Base-by-base conservation (phyloP, 345 rosid genomes). In the Acer negundo region DNA sequence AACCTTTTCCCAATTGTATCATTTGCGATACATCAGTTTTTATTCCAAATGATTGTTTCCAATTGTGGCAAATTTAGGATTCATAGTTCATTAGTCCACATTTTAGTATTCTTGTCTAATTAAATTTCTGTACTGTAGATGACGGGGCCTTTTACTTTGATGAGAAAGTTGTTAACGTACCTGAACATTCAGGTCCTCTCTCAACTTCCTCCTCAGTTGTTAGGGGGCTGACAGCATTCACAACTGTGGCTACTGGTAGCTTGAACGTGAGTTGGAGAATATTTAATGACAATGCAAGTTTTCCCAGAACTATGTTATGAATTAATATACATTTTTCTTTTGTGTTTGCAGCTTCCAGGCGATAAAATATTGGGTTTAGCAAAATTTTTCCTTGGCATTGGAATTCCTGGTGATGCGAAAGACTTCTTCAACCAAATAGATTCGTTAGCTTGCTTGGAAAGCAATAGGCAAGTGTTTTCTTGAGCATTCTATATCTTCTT, bases 131-230 rank as follows among this genome's bases (percentile, higher is more conserved):
- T 70, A 17, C 63, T 86, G 66, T 69, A 97, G 99, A 94, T 73
- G 97, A 96, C 82, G 99, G 94, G 72, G 70, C 93, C 71, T 89
- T 83, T 77, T 96, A 88, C 88, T 96, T 96, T 55, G 92, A 91
- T 78, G 98, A 91, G 83, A 90, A 89, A 77, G 74, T 85, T 81
- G 84, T 80, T 81, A 84, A 80, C 75, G 85, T 84, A 53, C 79
- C 38, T 72, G 90, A 86, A 79, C 67, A 84, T 77, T 85, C 79
- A 66, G 92, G 94, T 80, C 90, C 94, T 16, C 88, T 97, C 77
- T 81, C 98, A 81, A 86, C 95, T 51, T 89, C 97, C 74, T 83
- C 97, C 3, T 90, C 97, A 78, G 97, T 93, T 84, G 88, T 97
- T 73, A 88, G 87, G 81, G 99, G 99, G 78, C 73, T 97, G 70